phyloP scores from a whole-genome alignment of 2,329 filamentous ascomycete genomes.

The Capronia coronata region DNA sequence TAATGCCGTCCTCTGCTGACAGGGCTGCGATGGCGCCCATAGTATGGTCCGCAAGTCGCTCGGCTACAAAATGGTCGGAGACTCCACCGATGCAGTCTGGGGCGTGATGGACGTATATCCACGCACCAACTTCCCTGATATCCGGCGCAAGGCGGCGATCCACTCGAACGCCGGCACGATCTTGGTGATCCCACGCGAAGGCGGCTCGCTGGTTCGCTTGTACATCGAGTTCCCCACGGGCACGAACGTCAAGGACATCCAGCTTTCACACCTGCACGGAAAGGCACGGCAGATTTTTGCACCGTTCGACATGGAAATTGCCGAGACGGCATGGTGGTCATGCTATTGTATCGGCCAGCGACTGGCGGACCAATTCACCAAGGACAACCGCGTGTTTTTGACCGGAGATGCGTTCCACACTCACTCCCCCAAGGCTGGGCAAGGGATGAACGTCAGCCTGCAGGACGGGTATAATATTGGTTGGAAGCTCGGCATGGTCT shows the following conservation, averaged over 20 bases:
- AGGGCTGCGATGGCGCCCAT: constrained; percentile 47
- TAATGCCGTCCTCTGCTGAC: too few relatives aligned
- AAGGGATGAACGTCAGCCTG: constrained; percentile 50
- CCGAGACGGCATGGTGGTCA: constrained; percentile 60
- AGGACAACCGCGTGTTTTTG: constrained; percentile 60
- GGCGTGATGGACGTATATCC: constrained; percentile 52
- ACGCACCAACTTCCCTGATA: constrained; percentile 46
- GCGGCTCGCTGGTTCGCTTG: constrained; percentile 53
- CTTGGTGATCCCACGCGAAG: constrained; percentile 50
- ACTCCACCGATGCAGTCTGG: constrained; percentile 48
- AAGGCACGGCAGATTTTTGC: constrained; percentile 49
- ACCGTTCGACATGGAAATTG: constrained; percentile 51
- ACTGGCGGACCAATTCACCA: constrained; percentile 62
- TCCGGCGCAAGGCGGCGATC: constrained; percentile 46
- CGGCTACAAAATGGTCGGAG: constrained; percentile 52
- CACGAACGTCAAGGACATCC: constrained; percentile 48
- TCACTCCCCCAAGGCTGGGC: constrained; percentile 65
- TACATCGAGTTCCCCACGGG: constrained; percentile 54
- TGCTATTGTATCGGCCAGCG: constrained; percentile 66
- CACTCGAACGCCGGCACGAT: constrained; percentile 43
- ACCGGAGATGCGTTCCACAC: constrained; percentile 64
- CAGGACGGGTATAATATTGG: constrained; percentile 58
- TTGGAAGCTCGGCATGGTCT: constrained; percentile 52
- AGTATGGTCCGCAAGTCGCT: constrained; percentile 37
- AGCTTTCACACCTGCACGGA: constrained; percentile 48